A percentile compares a stretch with the other conserved stretches of the same genome.
Evolutionary conservation across 2,329 filamentous ascomycete species (phyloP).

Genomic region (Aspergillus versicolor): DNA sequence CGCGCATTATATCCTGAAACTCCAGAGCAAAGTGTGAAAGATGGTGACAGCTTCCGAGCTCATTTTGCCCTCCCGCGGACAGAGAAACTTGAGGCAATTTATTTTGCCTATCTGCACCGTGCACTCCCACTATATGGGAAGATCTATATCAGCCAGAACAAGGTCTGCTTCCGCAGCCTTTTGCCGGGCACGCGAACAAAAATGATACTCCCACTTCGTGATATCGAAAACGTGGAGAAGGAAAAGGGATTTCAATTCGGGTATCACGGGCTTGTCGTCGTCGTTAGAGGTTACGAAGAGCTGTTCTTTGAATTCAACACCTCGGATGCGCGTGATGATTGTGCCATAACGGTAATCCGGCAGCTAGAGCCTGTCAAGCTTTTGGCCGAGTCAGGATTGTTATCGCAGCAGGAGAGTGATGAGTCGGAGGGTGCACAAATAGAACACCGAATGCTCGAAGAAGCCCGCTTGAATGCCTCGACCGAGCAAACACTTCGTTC

Average conservation of each 20-base stretch:
- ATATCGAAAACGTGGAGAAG: slow-evolving; percentile 90
- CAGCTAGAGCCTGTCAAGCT: slow-evolving; percentile 71
- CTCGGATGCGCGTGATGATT: slow-evolving; percentile 80
- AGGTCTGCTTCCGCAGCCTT: slow-evolving; percentile 90
- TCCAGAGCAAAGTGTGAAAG: slow-evolving; percentile 53
- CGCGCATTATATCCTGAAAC: slow-evolving; percentile 56
- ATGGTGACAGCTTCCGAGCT: slow-evolving; percentile 71
- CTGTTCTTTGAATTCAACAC: slow-evolving; percentile 91
- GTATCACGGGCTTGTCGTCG: slow-evolving; percentile 86
- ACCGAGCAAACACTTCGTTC: slow-evolving; percentile 30
- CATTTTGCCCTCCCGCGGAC: slow-evolving; percentile 86
- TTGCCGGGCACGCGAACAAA: slow-evolving; percentile 88
- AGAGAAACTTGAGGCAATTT: slow-evolving; percentile 83
- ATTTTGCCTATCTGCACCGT: slow-evolving; percentile 87
- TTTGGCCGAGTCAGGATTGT: slow-evolving; percentile 66
- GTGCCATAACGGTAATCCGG: slow-evolving; percentile 75
- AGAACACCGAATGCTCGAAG: slow-evolving; percentile 77
- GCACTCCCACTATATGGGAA: slow-evolving; percentile 93
- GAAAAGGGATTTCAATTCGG: slow-evolving; percentile 93
- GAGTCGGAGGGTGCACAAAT: slow-evolving; percentile 73
- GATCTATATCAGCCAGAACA: slow-evolving; percentile 85
- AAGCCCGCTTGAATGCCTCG: slow-evolving; percentile 60
- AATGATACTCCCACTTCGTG: slow-evolving; percentile 82
- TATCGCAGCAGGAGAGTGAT: slow-evolving; percentile 67
- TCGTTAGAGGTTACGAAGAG: slow-evolving; percentile 91